Base-by-base conservation (phyloP, 163 green algal genomes). In the Scenedesmus sp. region DNA sequence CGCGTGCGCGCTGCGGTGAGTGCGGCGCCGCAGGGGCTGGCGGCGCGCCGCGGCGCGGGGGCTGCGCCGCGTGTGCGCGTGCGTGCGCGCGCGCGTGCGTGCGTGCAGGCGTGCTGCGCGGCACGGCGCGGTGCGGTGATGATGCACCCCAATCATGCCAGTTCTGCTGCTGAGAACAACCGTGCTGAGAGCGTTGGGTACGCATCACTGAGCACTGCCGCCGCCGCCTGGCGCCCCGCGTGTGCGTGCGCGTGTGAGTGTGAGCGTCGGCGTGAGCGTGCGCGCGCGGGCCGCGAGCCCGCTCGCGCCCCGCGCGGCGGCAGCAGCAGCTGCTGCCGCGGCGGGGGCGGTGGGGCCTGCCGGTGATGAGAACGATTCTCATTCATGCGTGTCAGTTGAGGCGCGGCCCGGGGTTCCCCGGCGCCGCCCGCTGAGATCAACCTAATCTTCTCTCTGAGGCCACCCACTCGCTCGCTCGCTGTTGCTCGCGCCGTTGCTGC, bases 351-450 rank as follows among this genome's bases (percentile, higher is more conserved):
- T 54, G 54, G 53, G 17, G n/a, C 24, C 63, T 66, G 81, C 81
- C 78, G 7, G 1, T 76, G 77, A 87, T 84, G 83, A 87, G 66
- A 84, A 53, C 36, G 15, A 18, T 33, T 36, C 51, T 63, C 39
- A 87, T 87, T 87, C 82, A 87, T 87, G 83, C 83, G 77, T 87
- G 83, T 87, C 83, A 87, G 48, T 77, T 85, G 82, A 87, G 82
- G 82, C 47, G 34, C 7, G 54, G 36, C 63, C 48, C 18, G 47
- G 65, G 64, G 75, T 26, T 83, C 20, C 56, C 64, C 56, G 34
- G 11, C 4, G 26, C 66, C 28, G 3, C 39, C 80, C 80, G 36
- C 65, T 83, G 80, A 86, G 50, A 78, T 80, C 28, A 73, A 15
- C 53, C 70, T 86, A 86, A 87, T 87, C 82, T 87, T 87, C 82